Evolutionary conservation across 495 filamentous ascomycete genomes (phyloP).

Genomic region (Cercophora scortea): DNA sequence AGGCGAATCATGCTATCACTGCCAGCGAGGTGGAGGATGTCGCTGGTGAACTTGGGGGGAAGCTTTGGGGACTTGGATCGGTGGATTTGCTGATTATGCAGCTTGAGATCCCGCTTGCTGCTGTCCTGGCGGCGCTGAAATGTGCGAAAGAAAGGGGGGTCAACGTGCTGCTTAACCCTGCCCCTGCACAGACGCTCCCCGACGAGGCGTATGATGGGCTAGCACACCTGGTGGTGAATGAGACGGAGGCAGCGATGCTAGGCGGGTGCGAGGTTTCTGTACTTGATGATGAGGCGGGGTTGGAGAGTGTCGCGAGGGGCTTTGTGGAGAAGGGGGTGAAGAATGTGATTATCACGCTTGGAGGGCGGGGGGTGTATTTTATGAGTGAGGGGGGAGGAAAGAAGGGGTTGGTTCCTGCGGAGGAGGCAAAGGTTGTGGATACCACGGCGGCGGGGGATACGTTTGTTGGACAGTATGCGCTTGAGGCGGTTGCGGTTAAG

Average conservation of each 20-base stretch:
- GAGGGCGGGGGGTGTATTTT: conserved; percentile 64
- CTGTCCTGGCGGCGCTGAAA: conserved; percentile 58
- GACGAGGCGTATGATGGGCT: conserved; percentile 57
- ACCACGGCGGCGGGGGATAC: conserved; percentile 95
- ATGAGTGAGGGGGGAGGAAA: conserved; percentile 24
- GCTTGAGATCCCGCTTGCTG: conserved; percentile 72
- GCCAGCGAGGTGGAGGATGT: conserved; percentile 9
- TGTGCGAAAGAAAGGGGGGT: conserved; percentile 42
- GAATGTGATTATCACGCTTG: conserved; percentile 78
- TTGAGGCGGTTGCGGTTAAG: conserved; percentile 44
- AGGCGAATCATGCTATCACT: conserved; percentile 60
- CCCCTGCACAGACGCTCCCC: conserved; percentile 65
- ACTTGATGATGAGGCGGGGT: conserved; percentile 38
- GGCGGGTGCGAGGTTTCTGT: conserved; percentile 41
- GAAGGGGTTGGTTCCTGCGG: conserved; percentile 43
- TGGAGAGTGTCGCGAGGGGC: conserved; percentile 38
- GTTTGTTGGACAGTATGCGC: conserved; percentile 83
- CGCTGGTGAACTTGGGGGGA: no score
- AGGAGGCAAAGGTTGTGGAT: conserved; percentile 69
- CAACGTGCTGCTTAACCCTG: conserved; percentile 74
- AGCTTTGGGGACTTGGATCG: no score
- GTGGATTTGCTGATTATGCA: conserved; percentile 76
- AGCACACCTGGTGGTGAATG: conserved; percentile 81
- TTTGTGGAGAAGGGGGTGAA: conserved; percentile 63
- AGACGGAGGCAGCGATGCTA: conserved; percentile 78